A percentile compares a stretch with the other conserved stretches of the same genome.
These are phyloP conservation scores for Aspergillus thermomutatus DNA, from an alignment of 2,329 filamentous ascomycete genomes.

Conservation along the genomic window DNA sequence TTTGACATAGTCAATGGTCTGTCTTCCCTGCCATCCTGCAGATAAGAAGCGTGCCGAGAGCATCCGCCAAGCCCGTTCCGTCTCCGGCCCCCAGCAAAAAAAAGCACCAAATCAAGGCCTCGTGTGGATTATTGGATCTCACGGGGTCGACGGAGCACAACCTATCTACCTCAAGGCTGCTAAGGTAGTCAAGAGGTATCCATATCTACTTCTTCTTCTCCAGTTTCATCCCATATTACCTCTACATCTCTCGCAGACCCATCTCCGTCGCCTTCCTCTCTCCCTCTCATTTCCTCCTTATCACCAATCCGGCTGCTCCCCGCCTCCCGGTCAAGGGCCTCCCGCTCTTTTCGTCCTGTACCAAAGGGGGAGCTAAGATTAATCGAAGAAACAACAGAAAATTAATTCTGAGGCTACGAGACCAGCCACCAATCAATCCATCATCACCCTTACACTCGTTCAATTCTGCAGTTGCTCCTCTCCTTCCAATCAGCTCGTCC, in stretches of 20 bases:
- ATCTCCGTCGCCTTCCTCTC: not conserved
- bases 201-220: not conserved
- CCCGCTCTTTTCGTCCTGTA: not conserved
- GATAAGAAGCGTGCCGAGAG: not conserved
- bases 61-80: constrained; percentile 13
- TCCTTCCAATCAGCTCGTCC: constrained; percentile 2
- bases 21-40: not conserved
- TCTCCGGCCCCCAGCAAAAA: constrained; percentile 2
- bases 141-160: not conserved
- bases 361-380: constrained; percentile 3
- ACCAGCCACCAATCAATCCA: constrained; percentile 3
- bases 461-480: not conserved
- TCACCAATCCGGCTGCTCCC: not conserved
- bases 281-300: not conserved
- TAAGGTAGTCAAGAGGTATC: not conserved
- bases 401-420: not conserved
- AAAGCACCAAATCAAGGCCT: not conserved
- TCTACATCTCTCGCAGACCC: not conserved
- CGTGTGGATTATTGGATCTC: not conserved
- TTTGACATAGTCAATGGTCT: not conserved
- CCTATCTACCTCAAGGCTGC: not conserved
- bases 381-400: not conserved
- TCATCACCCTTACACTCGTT: not conserved
- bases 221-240: not conserved
- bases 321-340: not conserved